phyloP scores from a whole-genome alignment of 2,329 filamentous ascomycete species.

The Sarocladiaceae sp. region DNA sequence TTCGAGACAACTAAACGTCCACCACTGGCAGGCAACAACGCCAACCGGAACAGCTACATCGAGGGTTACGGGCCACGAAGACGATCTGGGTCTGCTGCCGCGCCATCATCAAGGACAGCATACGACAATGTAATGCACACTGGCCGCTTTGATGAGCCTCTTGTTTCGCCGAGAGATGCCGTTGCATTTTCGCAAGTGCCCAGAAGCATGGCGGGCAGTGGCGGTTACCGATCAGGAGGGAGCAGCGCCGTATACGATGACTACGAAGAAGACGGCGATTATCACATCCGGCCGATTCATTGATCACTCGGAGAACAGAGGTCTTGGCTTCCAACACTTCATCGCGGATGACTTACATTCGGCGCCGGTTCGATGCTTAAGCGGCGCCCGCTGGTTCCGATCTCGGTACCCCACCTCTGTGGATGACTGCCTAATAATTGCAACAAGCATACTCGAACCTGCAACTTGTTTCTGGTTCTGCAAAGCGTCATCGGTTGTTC shows the following conservation, averaged over 20 bases:
- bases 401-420: no score
- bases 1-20: conserved; percentile 27
- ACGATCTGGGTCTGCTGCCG: conserved; percentile 17
- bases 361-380: no score
- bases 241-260: conserved; percentile 16
- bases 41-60: conserved; percentile 27
- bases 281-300: conserved; percentile 29
- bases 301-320: no score
- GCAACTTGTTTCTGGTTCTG: no score
- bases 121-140: conserved; percentile 15
- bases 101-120: background rate
- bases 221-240: conserved; percentile 20
- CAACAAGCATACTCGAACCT: no score
- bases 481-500: no score
- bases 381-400: no score
- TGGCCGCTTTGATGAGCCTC: conserved; percentile 21
- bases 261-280: conserved; percentile 31
- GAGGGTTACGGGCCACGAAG: conserved; percentile 28
- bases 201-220: conserved; percentile 16
- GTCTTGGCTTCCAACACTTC: no score
- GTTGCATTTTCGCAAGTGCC: conserved; percentile 24
- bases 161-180: conserved; percentile 16
- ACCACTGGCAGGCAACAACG: conserved; percentile 14
- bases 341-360: no score
- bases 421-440: no score